Conservation (phyloP, 345 rosid species). For the Pseudoturritis turrita region DNA sequence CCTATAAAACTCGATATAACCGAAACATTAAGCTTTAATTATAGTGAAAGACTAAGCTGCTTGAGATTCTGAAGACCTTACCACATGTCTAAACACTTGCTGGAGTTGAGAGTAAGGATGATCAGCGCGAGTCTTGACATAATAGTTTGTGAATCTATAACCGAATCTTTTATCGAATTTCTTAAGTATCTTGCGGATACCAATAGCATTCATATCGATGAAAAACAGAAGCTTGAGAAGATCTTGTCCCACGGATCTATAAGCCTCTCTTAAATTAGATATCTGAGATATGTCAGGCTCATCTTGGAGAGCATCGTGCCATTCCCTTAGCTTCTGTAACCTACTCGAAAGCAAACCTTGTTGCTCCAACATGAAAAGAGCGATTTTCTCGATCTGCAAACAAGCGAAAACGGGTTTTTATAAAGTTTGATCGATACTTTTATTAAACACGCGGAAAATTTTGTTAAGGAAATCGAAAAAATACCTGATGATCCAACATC, state of each 20-base stretch:
- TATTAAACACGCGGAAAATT: neutral
- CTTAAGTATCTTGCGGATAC: slow-evolving; percentile 87
- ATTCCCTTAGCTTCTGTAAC: slow-evolving; percentile 63
- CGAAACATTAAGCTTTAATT: neutral
- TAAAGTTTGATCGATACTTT: neutral
- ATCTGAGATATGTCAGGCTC: slow-evolving; percentile 60
- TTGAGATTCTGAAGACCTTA: slow-evolving; percentile 30
- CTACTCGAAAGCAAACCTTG: slow-evolving; percentile 88
- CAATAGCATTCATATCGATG: slow-evolving; percentile 79
- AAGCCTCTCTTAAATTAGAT: slow-evolving; percentile 61
- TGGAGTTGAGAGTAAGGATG: slow-evolving; percentile 97
- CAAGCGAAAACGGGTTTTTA: neutral
- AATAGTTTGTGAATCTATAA: slow-evolving; percentile 81
- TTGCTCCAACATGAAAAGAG: slow-evolving; percentile 91
- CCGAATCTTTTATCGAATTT: slow-evolving; percentile 92
- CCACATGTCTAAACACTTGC: slow-evolving; percentile 98
- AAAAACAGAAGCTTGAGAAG: slow-evolving; percentile 75
- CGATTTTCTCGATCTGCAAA: slow-evolving; percentile 83
- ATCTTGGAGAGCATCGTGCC: slow-evolving; percentile 58
- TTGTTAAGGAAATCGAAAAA: slow-evolving; percentile 1
- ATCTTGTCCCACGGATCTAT: slow-evolving; percentile 73
- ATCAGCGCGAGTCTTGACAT: slow-evolving; percentile 93
- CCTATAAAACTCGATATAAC: slow-evolving; percentile 41
- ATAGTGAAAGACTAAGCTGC: neutral
- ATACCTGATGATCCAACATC: slow-evolving; percentile 84